Base-by-base conservation (phyloP, 1,284 basidiomycete species). In the Cutaneotrichosporon sp. region DNA sequence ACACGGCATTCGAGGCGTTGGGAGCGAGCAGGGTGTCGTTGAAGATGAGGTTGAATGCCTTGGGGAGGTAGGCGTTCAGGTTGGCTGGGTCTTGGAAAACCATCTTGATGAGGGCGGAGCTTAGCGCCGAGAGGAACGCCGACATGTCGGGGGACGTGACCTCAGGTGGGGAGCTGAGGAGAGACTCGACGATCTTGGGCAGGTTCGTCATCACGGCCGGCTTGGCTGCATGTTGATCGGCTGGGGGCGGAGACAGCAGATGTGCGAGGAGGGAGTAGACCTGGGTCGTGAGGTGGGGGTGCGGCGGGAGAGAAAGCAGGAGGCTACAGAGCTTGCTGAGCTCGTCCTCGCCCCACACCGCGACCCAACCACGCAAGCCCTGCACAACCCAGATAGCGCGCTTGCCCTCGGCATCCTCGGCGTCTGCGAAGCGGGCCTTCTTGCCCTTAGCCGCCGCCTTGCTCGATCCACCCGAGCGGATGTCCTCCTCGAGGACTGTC, bases 231-330 rank as follows among this genome's bases (percentile, higher is more conserved):
- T 62, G 47, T 24, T 63, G 57, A 35, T 69, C 64, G 12, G 58
- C 62, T 1, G 77, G 75, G 1, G 76, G 72, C 17, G 74, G 70
- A 5, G 82, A 76, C 55, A 90, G 84, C 5, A 92, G 79, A 57
- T 85, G 84, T 26, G 88, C 82, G 54, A 96, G 80, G 44, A 89
- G 80, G 26, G 84, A 83, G 70, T 90, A 94, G 17, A 86, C 79
- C 32, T 87, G 84, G 70, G 89, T 84, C 1, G 90, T 86, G 44
- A 96, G 80, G 70, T 89, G 92, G 19, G 86, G 81, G n/a, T 90
- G 78, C 46, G 86, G 84, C 29, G 90, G 88, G 29, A 93, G 81
- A 11, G 81, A 78, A 14, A 94, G 82, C 25, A 96, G 81, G 12
- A 82, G 77, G 22, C 81, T 79, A 24, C 84, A 84, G 52, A 92